phyloP scores from a whole-genome alignment of 306 rosid genomes.

The Begonia peltatifolia region DNA sequence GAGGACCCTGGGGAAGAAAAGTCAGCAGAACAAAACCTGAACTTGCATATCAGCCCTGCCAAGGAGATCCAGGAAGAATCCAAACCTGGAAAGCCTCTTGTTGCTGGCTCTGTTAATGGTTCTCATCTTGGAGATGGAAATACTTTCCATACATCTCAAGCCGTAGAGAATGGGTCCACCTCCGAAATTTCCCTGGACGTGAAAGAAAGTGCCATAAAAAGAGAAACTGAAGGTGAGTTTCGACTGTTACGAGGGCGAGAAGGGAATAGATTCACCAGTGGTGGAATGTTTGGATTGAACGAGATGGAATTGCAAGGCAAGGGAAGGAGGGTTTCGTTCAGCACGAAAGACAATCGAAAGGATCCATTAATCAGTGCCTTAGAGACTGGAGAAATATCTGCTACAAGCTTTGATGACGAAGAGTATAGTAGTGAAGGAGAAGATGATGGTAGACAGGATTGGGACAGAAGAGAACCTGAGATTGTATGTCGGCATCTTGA shows the following conservation, averaged over 20 bases:
- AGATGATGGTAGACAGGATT: constrained; percentile 35
- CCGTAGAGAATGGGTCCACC: constrained; percentile 41
- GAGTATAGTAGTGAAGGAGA: constrained; percentile 68
- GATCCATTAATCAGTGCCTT: constrained; percentile 28
- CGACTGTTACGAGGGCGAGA: constrained; percentile 81
- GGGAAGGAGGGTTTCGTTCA: constrained; percentile 77
- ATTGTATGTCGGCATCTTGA: constrained; percentile 60
- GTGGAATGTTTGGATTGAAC: constrained; percentile 65
- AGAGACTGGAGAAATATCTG: constrained; percentile 54
- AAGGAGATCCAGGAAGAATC: constrained; percentile 55
- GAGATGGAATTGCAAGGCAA: constrained; percentile 39
- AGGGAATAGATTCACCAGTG: constrained; percentile 50
- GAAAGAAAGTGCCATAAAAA: constrained; percentile 88
- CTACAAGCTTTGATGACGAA: constrained; percentile 59
- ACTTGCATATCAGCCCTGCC: background rate
- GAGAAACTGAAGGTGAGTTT: constrained; percentile 97
- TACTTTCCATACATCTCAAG: constrained; percentile 21
- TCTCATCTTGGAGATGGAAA: constrained; percentile 25
- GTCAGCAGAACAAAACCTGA: constrained; percentile 17
- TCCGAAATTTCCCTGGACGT: constrained; percentile 36
- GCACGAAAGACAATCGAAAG: constrained; percentile 57
- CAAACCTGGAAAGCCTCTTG: constrained; percentile 10
- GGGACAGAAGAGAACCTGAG: constrained; percentile 68
- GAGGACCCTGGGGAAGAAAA: constrained; percentile 60
- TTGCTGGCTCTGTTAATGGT: constrained; percentile 15